Base-by-base conservation (phyloP, 2,329 filamentous ascomycete genomes). In the Dothistroma pini region DNA sequence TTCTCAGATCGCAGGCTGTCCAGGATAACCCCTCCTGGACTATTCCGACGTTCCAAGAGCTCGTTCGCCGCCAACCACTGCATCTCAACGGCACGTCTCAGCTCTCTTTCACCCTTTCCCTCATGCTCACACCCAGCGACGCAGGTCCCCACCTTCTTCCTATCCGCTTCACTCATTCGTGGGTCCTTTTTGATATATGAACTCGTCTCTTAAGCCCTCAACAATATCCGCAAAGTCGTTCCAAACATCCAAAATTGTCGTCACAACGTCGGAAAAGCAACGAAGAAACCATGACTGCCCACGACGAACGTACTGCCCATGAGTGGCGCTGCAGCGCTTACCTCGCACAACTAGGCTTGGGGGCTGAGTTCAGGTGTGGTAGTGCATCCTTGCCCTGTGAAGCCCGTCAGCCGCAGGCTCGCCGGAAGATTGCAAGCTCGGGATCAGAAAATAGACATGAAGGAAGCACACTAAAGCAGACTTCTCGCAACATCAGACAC, bases 271-370 rank as follows among this genome's bases (percentile, higher is more conserved):
- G 10, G 8, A 12, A 21, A 32, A 35, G 34, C 51, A 35, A 52
- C 21, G 12, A 31, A 16, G 25, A 31, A 11, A 49, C n/a, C 48
- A 25, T 31, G 22, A 25, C 21, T 12, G 21, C 48, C 48, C n/a
- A n/a, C n/a, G n/a, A n/a, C n/a, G n/a, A n/a, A n/a, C n/a, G n/a
- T n/a, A n/a, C n/a, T n/a, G 48, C 19, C 7, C n/a, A 29, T 31
- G n/a, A 32, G n/a, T 29, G n/a, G 51, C 29, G 29, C 11, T 53
- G 3, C 19, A 52, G 21, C 21, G 49, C 51, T 53, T 53, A 32
- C 51, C 25, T 53, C 31, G 51, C 51, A 32, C 51, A 35, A 35
- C 11, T 35, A 53, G 51, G 51, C 41, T 44, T 44, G 41, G 41
- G 25, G 14, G 41, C 41, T 44, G 41, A 44, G 41, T 44, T 19